Percentiles rank a stretch among this genome's conserved stretches.
Conservation (phyloP, 805 yeast species). For the Wilhelminamyces savonicus region DNA sequence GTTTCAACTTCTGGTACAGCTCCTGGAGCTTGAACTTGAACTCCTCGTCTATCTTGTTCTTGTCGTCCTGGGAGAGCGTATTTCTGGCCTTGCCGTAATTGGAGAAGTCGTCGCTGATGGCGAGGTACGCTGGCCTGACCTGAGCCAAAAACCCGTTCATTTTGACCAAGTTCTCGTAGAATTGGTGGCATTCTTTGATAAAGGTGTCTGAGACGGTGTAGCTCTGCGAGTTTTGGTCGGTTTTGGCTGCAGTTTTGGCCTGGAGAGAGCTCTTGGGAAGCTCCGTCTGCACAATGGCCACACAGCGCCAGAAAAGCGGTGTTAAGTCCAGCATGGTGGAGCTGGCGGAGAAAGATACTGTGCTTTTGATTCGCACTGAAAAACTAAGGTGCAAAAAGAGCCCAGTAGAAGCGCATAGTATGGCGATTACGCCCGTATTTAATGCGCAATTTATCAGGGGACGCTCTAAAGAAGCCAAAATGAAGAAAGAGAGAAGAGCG, state of each 20-base stretch:
- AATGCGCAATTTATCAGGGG: no score
- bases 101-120: constrained; percentile 16
- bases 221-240: background rate
- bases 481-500: no score
- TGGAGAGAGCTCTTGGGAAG: constrained; percentile 5
- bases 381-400: no score
- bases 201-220: constrained; percentile 31
- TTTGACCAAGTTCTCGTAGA: constrained; percentile 24
- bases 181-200: constrained; percentile 30
- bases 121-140: constrained; percentile 28
- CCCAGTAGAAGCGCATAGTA: no score
- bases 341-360: no score
- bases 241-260: constrained; percentile 1
- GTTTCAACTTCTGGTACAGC: constrained; percentile 44
- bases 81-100: constrained; percentile 1
- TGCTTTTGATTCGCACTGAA: no score
- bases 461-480: no score
- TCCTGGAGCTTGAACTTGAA: constrained; percentile 46
- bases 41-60: constrained; percentile 52
- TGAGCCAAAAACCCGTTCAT: constrained; percentile 26
- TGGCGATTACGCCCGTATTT: no score
- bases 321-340: constrained; percentile 42
- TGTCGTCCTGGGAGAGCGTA: constrained; percentile 38
- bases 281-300: constrained; percentile 35
- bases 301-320: constrained; percentile 43